These are phyloP conservation scores for Aquilaria malaccensis DNA, from an alignment of 345 rosid species.

Conservation along the genomic window DNA sequence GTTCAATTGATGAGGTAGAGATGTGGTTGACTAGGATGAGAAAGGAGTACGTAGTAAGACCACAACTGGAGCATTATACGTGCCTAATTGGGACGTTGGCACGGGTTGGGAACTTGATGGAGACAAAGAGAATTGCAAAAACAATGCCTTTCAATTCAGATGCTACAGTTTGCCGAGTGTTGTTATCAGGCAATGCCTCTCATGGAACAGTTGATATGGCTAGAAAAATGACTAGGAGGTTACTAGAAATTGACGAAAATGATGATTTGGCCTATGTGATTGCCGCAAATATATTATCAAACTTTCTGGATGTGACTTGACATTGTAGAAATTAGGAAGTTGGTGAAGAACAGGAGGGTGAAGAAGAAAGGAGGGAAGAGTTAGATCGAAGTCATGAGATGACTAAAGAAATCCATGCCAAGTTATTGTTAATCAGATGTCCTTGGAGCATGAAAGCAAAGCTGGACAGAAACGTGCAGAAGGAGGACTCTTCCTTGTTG, in stretches of 20 bases:
- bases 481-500: too few species aligned
- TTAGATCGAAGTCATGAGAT: constrained; percentile 40
- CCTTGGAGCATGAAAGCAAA: too few species aligned
- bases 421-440: too few species aligned
- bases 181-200: constrained; percentile 26
- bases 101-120: constrained; percentile 24
- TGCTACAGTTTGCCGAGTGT: constrained; percentile 37
- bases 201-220: constrained; percentile 29
- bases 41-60: constrained; percentile 18
- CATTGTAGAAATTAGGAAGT: constrained; percentile 26
- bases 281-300: constrained; percentile 23
- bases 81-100: constrained; percentile 32
- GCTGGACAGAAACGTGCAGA: too few species aligned
- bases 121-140: constrained; percentile 30
- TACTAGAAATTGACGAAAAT: constrained; percentile 26
- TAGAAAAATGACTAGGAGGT: constrained; percentile 14
- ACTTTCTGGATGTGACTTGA: constrained; percentile 28
- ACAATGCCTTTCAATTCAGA: constrained; percentile 36
- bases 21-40: constrained; percentile 32
- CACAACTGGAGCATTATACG: constrained; percentile 38
- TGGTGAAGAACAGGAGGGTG: constrained; percentile 29
- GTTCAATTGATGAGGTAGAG: constrained; percentile 24
- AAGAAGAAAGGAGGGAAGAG: constrained; percentile 37
- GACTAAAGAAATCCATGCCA: constrained; percentile 25
- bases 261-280: constrained; percentile 36